Conservation (phyloP, 352 stramenopile species). For the Blastocystis hominis region DNA sequence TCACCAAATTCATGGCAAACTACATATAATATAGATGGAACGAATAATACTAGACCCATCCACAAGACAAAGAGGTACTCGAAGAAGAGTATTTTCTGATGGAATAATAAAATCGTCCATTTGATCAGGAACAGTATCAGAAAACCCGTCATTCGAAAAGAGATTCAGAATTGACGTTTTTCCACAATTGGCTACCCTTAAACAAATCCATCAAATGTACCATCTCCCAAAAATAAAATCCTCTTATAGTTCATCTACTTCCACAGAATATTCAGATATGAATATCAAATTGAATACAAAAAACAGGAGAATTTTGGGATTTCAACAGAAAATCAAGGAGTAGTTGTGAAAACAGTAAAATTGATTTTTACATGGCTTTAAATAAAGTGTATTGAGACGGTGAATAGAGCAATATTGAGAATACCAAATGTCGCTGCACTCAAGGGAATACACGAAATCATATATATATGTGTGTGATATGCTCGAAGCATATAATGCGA, state of each 20-base stretch:
- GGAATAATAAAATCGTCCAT: slow-evolving; percentile 26
- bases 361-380: too few species aligned
- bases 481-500: too few species aligned
- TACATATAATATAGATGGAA: not conserved
- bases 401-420: too few species aligned
- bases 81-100: not conserved
- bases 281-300: not conserved
- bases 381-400: too few species aligned
- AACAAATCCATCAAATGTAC: not conserved
- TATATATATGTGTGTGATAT: too few species aligned
- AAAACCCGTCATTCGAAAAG: not conserved
- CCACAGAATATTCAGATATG: not conserved
- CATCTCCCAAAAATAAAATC: slow-evolving; percentile 32
- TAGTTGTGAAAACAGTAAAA: too few species aligned
- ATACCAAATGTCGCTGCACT: too few species aligned
- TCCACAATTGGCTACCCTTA: not conserved
- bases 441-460: too few species aligned
- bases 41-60: not conserved
- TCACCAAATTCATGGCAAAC: not conserved
- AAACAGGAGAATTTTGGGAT: too few species aligned
- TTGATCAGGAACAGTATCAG: not conserved
- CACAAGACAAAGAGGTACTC: not conserved
- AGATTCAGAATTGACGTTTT: slow-evolving; percentile 47
- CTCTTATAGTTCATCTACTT: not conserved
- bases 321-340: too few species aligned